Evolutionary conservation across 768 basidiomycete genomes (phyloP), one percentile per base, ranked within the genome.

Genomic region (Mrakia frigida): DNA sequence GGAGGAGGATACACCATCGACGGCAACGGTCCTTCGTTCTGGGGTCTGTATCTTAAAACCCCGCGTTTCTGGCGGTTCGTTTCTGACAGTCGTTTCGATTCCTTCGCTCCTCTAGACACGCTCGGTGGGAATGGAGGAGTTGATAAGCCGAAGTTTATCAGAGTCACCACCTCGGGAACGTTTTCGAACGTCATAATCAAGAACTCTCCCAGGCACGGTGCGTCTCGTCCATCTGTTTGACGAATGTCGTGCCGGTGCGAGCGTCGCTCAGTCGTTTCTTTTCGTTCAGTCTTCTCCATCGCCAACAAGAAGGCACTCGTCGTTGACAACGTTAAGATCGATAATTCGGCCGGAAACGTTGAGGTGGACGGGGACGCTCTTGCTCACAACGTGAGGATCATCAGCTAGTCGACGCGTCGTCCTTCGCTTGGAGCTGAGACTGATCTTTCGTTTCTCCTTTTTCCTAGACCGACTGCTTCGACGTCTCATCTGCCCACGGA

Each of bases 271-370:
- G 43, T 46, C 18, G 43, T 46, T 46, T 18, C 43, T 46, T 46
- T 9, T 70, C 43, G 9, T 46, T 43, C 25, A 79, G 78, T 78
- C 59, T 83, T 84, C 79, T 69, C 82, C 41, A 77, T 86, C 60
- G 77, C 61, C 33, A 84, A 83, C 80, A 37, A 69, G 60, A 82
- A 78, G 18, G 70, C 81, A 0, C 72, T 85, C 82, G 80, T 85
- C 21, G 86, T 80, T 85, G 85, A 1, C 81, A 83, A 53, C 59
- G 80, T 88, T 37, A 85, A 80, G 23, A 85, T 90, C 73, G 88
- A 90, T 76, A 84, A 90, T 77, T 88, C 9, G 37, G 50, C 21
- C 31, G 70, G 43, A 89, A 89, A 88, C 50, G 83, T 89, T 33
- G 86, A 70, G 74, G n/a, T 78, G 88, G 28, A 88, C 88, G 73